Conservation (phyloP, 352 stramenopile genomes). For the Pythium angustatum region DNA sequence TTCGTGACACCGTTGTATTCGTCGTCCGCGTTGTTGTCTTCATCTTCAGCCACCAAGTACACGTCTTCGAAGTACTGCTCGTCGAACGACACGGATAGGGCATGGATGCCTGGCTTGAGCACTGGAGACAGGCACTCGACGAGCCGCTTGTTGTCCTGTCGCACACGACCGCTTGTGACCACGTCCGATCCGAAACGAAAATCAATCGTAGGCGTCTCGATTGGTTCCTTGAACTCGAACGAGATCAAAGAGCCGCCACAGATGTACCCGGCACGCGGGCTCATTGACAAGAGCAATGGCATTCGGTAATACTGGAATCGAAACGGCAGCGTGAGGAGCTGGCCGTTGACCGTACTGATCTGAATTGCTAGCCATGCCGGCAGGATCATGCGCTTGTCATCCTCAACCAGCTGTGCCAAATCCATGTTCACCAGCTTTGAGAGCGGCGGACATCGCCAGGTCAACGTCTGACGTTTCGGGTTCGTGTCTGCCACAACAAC, state of each 20-base stretch:
- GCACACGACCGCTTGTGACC: slow-evolving; percentile 24
- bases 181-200: slow-evolving; percentile 53
- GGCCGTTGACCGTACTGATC: slow-evolving; percentile 57
- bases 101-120: slow-evolving; percentile 42
- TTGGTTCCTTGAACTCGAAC: slow-evolving; percentile 61
- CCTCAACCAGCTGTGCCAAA: not conserved
- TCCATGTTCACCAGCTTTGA: slow-evolving; percentile 15
- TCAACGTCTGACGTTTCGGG: slow-evolving; percentile 46
- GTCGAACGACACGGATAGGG: slow-evolving; percentile 63
- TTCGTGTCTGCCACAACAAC: slow-evolving; percentile 41
- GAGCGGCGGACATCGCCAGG: slow-evolving; percentile 54
- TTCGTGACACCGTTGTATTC: not conserved
- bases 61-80: slow-evolving; percentile 61
- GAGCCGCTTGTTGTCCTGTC: slow-evolving; percentile 38
- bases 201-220: slow-evolving; percentile 59
- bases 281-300: slow-evolving; percentile 52
- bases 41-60: not conserved
- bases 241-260: slow-evolving; percentile 62
- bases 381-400: slow-evolving; percentile 42
- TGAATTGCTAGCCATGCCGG: slow-evolving; percentile 45
- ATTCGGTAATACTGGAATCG: slow-evolving; percentile 60
- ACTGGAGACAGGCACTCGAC: slow-evolving; percentile 70
- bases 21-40: not conserved
- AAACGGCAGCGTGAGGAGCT: slow-evolving; percentile 51
- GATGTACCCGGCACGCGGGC: slow-evolving; percentile 54